Base-by-base conservation (phyloP, 441 rosid species). In the Bocquillonia castaneifolia region DNA sequence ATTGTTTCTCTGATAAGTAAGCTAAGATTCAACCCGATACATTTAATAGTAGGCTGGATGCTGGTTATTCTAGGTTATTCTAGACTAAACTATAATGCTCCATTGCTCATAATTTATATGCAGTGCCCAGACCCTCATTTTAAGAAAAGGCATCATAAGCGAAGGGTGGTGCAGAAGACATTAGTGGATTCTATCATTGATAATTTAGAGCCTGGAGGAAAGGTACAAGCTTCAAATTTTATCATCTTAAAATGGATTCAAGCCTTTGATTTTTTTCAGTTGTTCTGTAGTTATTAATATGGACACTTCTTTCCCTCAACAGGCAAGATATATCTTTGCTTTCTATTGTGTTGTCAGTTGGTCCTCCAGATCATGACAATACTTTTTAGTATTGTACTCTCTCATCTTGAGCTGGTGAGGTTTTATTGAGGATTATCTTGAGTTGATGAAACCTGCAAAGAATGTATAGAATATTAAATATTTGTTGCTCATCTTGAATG, bases 111-210 rank as follows among this genome's bases (percentile, higher is more conserved):
- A 63, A 53, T 39, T 53, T 55, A 37, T 72, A 45, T 78, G 81
- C 85, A 93, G 97, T 93, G 97, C 66, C 96, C 96, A 6, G 97
- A 93, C 68, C 97, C 99, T 64, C 96, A 93, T 85, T 91, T 91
- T 87, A 93, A 93, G 89, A 89, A 84, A 81, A 83, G 86, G 68
- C 91, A 93, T 81, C 96, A 78, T 18, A 93, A 93, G 86, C 83
- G 96, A 86, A 86, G 97, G 77, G 92, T 93, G 62, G 78, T 91
- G 61, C 96, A 86, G 71, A 85, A 86, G 84, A 84, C 90, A 59
- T 80, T 89, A 58, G 92, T 90, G 23, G 81, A 86, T 72, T 80
- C 86, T 68, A 83, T 89, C 42, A 62, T 86, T 18, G 68, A 66
- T 45, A 76, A 72, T 73, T 78, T 93, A 75, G 74, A 48, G 48